phyloP scores from a whole-genome alignment of 2,329 filamentous ascomycete genomes.

The Biscogniauxia marginata region DNA sequence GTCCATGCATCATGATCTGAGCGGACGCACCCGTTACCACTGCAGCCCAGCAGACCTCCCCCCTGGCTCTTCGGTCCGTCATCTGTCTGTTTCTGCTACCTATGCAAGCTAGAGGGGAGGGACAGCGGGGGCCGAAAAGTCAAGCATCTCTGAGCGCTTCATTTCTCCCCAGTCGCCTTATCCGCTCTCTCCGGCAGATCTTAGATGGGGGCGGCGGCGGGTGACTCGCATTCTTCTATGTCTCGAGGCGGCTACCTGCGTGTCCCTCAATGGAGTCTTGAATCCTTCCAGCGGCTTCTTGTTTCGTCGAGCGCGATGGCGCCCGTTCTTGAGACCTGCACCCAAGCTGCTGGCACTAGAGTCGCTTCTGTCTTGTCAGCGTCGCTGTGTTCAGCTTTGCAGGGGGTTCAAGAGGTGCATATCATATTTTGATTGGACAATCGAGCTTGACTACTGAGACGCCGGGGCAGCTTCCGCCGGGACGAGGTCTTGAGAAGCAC shows the following conservation, averaged over 20 bases:
- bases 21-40: neutral
- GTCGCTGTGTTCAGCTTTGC: neutral
- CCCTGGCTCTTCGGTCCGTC: neutral
- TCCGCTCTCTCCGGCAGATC: neutral
- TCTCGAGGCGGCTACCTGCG: conserved; percentile 11
- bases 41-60: neutral
- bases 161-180: neutral
- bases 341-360: neutral
- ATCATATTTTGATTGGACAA: conserved; percentile 17
- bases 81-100: neutral
- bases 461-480: conserved; percentile 19
- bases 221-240: conserved; percentile 1
- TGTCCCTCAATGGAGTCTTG: conserved; percentile 6
- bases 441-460: conserved; percentile 20
- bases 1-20: neutral
- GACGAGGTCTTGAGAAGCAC: conserved; percentile 20
- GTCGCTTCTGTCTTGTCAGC: neutral
- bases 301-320: conserved; percentile 12
- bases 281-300: conserved; percentile 11
- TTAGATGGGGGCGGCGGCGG: conserved; percentile 3
- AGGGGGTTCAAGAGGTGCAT: neutral
- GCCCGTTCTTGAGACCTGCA: conserved; percentile 7
- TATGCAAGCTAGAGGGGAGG: neutral
- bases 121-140: neutral
- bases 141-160: neutral